These are phyloP conservation scores for Mayamaea pseudoterrestris DNA, from an alignment of 108 stramenopile species.

Conservation along the genomic window DNA sequence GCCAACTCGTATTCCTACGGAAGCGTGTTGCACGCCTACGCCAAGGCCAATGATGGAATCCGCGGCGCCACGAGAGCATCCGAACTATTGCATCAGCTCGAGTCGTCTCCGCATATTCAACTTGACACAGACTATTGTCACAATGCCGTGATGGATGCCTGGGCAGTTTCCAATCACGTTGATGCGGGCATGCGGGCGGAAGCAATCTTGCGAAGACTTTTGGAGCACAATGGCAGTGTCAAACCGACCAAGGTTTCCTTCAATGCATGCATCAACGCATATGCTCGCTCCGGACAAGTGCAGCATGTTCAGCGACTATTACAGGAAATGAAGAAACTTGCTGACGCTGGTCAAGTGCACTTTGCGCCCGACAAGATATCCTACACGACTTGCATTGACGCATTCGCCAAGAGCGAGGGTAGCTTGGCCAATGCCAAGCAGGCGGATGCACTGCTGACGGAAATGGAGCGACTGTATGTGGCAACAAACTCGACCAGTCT, in stretches of 20 bases:
- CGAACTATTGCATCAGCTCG: constrained; percentile 38
- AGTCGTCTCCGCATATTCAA: neutral
- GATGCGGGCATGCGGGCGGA: constrained; percentile 38
- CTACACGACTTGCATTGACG: constrained; percentile 49
- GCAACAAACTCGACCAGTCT: constrained; percentile 9
- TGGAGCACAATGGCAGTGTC: constrained; percentile 23
- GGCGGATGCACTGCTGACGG: constrained; percentile 13
- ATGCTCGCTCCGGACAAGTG: constrained; percentile 37
- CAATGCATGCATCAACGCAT: constrained; percentile 43
- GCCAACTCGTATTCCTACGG: constrained; percentile 22
- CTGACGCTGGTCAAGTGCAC: neutral
- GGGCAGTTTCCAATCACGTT: constrained; percentile 27
- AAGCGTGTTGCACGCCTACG: constrained; percentile 22
- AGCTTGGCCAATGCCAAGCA: constrained; percentile 8
- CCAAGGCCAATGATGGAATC: constrained; percentile 14
- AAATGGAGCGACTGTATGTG: constrained; percentile 19
- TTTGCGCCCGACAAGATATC: constrained; percentile 40
- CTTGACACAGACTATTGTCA: constrained; percentile 17
- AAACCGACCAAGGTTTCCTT: constrained; percentile 19
- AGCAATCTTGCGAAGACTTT: constrained; percentile 24
- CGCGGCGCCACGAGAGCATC: constrained; percentile 34
- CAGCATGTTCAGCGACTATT: constrained; percentile 33
- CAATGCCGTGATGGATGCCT: constrained; percentile 35
- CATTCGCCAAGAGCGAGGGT: constrained; percentile 13
- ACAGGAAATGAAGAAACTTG: constrained; percentile 26